Evolutionary conservation across 1,139 yeast species (phyloP), one percentile per base, ranked within the genome.

Genomic region (Diutina catenulata): DNA sequence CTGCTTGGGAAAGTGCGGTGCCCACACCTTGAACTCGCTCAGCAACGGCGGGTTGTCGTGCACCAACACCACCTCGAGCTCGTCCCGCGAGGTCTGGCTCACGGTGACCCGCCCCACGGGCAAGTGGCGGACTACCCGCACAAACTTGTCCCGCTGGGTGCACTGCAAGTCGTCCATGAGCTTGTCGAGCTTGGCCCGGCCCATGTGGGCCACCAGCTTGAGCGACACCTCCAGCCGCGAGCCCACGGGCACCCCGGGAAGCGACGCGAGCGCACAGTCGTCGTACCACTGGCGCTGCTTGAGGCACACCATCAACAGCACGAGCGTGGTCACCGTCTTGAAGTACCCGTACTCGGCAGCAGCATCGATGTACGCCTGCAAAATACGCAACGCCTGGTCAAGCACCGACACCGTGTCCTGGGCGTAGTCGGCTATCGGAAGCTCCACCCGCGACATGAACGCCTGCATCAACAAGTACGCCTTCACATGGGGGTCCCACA

Each of bases 401-500:
- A 93, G 63, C 4, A 93, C 94, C 0, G 97, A 80, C 16, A 87
- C 76, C 0, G 95, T 87, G 57, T 91, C 99, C 52, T 91, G 97
- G 11, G 83, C 68, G 54, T 93, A 93, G 64, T 91, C 99, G 1
- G 95, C 93, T 51, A 93, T 84, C 2, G 98, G 98, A 38, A 91
- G 62, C 44, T 84, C 94, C 10, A 82, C 70, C 41, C 95, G 66
- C 42, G 81, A 72, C 72, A 93, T 74, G 50, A 74, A 86, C 0
- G 97, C 96, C 56, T 93, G 97, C 11, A 91, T 55, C 43, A 91
- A 67, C 47, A 91, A 64, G 51, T 74, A 91, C 1, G 95, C 80
- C 54, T 91, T 91, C 45, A 91, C 88, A 56, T 91, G 97, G 2
- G 98, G 97, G 56, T 91, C 95, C 81, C 95, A 87, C 56, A 87